A percentile compares a stretch with the other conserved stretches of the same genome.
These are phyloP conservation scores for Lipomyces lipofer DNA, from an alignment of 805 yeast genomes.

Conservation along the genomic window DNA sequence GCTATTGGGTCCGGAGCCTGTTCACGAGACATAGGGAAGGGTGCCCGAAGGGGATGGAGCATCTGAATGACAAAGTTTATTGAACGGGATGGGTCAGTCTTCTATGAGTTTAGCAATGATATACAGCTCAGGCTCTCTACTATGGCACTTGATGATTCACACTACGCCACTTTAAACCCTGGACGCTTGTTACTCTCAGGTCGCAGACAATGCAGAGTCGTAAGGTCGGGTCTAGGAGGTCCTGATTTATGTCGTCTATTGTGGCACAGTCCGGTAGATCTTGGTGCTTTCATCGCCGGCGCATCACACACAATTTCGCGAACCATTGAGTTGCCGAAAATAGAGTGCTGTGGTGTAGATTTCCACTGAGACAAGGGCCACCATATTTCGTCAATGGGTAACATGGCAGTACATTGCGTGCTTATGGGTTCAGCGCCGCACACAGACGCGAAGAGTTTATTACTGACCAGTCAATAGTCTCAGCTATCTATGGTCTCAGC, in stretches of 20 bases:
- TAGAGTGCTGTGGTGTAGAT: not conserved
- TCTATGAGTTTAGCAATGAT: not conserved
- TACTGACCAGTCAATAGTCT: not conserved
- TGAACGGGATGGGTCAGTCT: not conserved
- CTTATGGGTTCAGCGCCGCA: not conserved
- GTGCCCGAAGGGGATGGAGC: not conserved
- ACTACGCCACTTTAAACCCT: not conserved
- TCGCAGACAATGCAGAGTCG: conserved; percentile 1
- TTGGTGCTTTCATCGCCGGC: not conserved
- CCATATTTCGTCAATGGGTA: not conserved
- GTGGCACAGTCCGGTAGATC: not conserved
- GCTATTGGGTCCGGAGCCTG: conserved; percentile 2
- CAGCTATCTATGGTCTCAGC: not conserved
- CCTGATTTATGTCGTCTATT: not conserved
- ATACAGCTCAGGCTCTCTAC: not conserved
- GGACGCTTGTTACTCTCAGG: not conserved
- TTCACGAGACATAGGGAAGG: conserved; percentile 2
- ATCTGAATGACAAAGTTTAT: not conserved
- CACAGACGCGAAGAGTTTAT: not conserved
- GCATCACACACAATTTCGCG: not conserved
- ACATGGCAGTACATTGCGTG: not conserved
- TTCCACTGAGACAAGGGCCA: not conserved
- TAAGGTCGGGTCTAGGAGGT: not conserved
- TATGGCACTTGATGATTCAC: not conserved
- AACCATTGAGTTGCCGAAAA: not conserved